Evolutionary conservation across 805 yeast genomes (phyloP).

Genomic region (Hanseniaspora pseudoguilliermondii): DNA sequence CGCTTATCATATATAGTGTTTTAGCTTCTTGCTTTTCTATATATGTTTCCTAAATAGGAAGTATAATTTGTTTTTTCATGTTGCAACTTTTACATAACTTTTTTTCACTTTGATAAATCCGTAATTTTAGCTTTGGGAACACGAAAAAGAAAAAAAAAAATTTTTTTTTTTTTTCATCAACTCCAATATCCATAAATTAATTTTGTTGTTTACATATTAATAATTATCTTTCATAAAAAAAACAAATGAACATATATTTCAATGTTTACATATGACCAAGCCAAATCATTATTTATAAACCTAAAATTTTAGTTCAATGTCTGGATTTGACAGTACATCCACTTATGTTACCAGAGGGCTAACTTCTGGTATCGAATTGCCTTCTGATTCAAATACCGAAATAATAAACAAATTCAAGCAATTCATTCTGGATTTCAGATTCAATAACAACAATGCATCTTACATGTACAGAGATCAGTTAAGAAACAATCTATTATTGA

Average conservation of each 20-base stretch:
- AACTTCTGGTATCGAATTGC: conserved; percentile 65
- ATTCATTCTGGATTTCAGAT: conserved; percentile 75
- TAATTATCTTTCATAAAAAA: too few relatives aligned
- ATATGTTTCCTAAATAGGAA: background rate
- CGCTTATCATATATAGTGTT: background rate
- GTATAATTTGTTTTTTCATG: background rate
- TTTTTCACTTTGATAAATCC: too few relatives aligned
- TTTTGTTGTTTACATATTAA: background rate
- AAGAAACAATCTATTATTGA: conserved; percentile 70
- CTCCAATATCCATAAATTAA: too few relatives aligned
- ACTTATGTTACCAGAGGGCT: conserved; percentile 66
- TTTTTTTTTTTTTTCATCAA: background rate
- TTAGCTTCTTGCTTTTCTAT: too few relatives aligned
- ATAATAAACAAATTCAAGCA: conserved; percentile 63
- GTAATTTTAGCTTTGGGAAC: background rate
- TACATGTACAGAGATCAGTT: conserved; percentile 84
- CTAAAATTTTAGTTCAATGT: conserved; percentile 32
- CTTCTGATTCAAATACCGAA: conserved; percentile 51
- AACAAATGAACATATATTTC: background rate
- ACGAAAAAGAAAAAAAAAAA: background rate
- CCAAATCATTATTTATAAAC: background rate
- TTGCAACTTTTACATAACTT: too few relatives aligned
- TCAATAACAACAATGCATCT: conserved; percentile 41
- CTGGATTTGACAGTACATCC: conserved; percentile 56
- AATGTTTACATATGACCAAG: background rate